Base-by-base conservation (phyloP, 257 asterid species). In the Linaria vulgaris region DNA sequence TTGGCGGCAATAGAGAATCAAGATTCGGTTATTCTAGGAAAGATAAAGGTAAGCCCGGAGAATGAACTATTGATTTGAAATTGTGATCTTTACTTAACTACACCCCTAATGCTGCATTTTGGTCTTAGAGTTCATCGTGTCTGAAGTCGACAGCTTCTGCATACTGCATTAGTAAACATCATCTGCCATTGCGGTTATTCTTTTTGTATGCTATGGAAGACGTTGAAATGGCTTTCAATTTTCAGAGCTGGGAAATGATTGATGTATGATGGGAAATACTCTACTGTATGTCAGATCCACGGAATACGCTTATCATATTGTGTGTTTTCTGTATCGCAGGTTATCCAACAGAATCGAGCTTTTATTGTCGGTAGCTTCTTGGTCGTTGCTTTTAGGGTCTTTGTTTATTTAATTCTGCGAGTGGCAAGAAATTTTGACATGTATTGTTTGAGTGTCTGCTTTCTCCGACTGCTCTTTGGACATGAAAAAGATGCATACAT, bases 21-120 rank as follows among this genome's bases (percentile, higher is more conserved):
- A 30, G 66, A 73, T 69, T 46, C 77, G 14, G 55, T 64, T 47
- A 83, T 90, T 52, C 82, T 82, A 49, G 99, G 97, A 54, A 87
- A 78, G 78, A 84, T 94, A 71, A 94, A 87, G 97, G 99, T 85
- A 46, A 49, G 68, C 12, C 21, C 52, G 34, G 9, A 61, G 56
- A 69, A 67, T 63, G 4, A 20, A n/a, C 48, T 31, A 12, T 15
- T 19, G 47, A 14, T 44, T 56, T 61, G 17, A 27, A 45, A 31
- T 30, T 37, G 55, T 9, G 12, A 2, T 41, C 34, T 25, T 46
- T 38, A 58, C 51, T 59, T 25, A 13, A 15, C 24, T 55, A 22
- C 46, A 46, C 22, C 64, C n/a, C 55, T 61, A 51, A 37, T 46
- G 64, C n/a, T 19, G 8, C 43, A 24, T 34, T 59, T 30, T 11